Conservation (phyloP, 176 grass and related monocot genomes). For the Eragrostis nindensis region DNA sequence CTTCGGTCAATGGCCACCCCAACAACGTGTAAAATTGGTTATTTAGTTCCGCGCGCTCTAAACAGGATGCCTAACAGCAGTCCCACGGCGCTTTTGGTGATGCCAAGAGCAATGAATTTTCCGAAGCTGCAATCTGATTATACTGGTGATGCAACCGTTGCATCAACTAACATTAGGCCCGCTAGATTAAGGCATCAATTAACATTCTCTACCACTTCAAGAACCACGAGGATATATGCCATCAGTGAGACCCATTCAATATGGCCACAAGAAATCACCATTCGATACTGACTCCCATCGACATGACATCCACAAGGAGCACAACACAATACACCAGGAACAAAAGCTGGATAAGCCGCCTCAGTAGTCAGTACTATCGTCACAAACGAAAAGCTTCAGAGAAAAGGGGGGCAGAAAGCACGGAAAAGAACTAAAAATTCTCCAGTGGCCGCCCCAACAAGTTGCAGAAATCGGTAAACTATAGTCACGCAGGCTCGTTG, state of each 20-base stretch:
- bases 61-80: background rate
- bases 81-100: background rate
- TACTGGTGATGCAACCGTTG: background rate
- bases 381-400: background rate
- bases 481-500: background rate
- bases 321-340: background rate
- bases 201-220: background rate
- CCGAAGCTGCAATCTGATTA: background rate
- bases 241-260: too few relatives aligned
- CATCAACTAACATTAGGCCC: constrained; percentile 7
- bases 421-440: background rate
- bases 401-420: background rate
- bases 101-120: background rate
- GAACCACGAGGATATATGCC: background rate
- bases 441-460: background rate
- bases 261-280: too few relatives aligned
- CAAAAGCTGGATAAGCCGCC: background rate
- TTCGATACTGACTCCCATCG: too few relatives aligned
- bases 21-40: background rate
- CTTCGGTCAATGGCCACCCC: background rate
- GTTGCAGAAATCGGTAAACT: background rate
- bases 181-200: background rate
- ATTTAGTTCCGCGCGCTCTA: background rate
- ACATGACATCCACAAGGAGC: background rate
- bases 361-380: background rate